Evolutionary conservation across 345 rosid genomes (phyloP), one percentile per base, ranked within the genome.

Genomic region (Gossypium australe): DNA sequence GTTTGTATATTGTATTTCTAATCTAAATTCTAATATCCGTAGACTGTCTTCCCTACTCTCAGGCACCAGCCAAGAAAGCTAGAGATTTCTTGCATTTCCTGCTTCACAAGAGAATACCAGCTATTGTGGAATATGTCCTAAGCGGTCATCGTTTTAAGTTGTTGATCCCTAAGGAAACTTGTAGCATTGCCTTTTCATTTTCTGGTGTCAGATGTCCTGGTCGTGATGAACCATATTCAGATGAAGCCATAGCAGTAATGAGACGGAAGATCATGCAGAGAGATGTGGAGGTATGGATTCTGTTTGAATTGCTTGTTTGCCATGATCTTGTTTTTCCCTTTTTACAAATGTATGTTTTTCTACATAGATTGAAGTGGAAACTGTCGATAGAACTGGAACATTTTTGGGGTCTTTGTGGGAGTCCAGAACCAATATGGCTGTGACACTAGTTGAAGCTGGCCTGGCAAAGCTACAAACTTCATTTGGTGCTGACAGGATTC

Each of bases 161-260:
- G 73, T 82, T 89, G 84, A 87, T 93, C 83, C 97, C 98, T 1
- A 96, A 90, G 87, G 98, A 92, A 81, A 87, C 95, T 20, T 96
- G 98, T 80, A 90, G 97, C 79, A 86, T 96, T 80, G 99, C 99
- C 77, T 93, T 96, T 67, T 86, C 99, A 52, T 90, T 96, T 82
- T 96, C 99, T 77, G 99, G 99, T 64, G 97, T 96, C 74, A 89
- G 99, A 77, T 96, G 99, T 75, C 97, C 98, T 76, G 99, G 97
- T 57, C 93, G 98, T 62, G 92, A 80, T 13, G 98, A 92, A 81
- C 97, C 92, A 11, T 90, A 86, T 80, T 90, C 99, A 72, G 90
- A 96, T 51, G 99, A 96, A 78, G 99, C 98, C 48, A 89, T 93
- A 82, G 88, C 95, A 69, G 64, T 96, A 12, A 92, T 96, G 98